phyloP scores from a whole-genome alignment of 441 rosid genomes.

The Theobroma grandiflorum region DNA sequence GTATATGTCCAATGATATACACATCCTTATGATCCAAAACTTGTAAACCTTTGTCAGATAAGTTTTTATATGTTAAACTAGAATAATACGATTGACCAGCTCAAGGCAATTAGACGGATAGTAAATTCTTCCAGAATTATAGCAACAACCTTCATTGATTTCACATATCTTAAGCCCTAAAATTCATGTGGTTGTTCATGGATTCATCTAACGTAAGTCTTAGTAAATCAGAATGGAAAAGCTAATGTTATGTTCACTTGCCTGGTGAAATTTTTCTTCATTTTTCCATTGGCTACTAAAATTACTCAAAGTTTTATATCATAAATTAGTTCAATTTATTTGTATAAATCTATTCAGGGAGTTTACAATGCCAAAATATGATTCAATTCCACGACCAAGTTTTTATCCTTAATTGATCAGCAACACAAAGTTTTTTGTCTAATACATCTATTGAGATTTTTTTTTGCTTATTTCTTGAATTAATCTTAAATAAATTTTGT shows the following conservation, averaged over 20 bases:
- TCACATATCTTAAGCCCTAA: neutral
- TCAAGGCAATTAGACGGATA: neutral
- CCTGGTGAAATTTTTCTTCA: neutral
- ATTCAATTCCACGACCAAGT: neutral
- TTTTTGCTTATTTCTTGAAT: no score
- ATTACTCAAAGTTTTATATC: no score
- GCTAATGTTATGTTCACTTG: no score
- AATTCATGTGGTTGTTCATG: neutral
- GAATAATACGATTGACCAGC: neutral
- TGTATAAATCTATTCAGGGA: no score
- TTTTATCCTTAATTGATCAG: neutral
- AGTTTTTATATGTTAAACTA: neutral
- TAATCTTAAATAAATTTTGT: no score
- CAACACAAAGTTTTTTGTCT: no score
- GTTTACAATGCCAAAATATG: no score
- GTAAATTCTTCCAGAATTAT: neutral
- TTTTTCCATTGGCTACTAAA: no score
- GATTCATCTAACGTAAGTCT: neutral
- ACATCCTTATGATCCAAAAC: neutral
- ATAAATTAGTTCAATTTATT: no score
- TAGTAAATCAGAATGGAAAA: no score
- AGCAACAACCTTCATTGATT: neutral
- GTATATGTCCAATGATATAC: constrained; percentile 4
- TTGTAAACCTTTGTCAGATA: neutral
- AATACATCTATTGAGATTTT: no score